Evolutionary conservation across 768 basidiomycete genomes (phyloP), one percentile per base, ranked within the genome.

Genomic region (Suillus variegatus): DNA sequence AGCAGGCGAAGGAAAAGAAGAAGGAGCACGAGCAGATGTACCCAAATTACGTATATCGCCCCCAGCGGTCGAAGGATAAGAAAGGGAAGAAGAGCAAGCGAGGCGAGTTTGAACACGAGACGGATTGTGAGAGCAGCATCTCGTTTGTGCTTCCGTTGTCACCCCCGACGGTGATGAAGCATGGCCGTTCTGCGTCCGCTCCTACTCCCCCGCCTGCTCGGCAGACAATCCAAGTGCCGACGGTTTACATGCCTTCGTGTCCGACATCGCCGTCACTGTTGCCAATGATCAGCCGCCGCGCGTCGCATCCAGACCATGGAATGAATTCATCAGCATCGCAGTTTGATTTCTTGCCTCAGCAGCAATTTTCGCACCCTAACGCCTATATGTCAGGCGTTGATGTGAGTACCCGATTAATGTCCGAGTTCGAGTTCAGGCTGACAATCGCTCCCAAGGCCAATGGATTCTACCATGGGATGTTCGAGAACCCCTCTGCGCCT

Each of bases 11-110:
- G 82, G 87, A 88, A 77, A 88, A 87, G 80, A 91, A 92, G 83
- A 86, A 85, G 80, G 90, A 92, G 79, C 89, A 92, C 76, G 88
- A 89, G 79, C 79, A 81, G 73, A 79, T 86, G 80, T 88, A 91
- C 69, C 91, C 91, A 70, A 82, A 87, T 75, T 92, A 92, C 76
- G 90, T 92, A 36, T 92, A 92, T 73, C 88, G 90, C 10, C 91
- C 91, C 0, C 89, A 91, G 76, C 82, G 90, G 61, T 76, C 70
- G 20, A 78, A 78, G 67, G 76, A 78, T 41, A 80, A 73, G 77
- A 88, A 86, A 72, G 82, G 81, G 35, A 82, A 82, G 69, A 82
- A 80, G 73, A 75, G 70, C 4, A 80, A 72, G 69, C 65, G 66
- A 32, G 74, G 75, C 56, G 76, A 77, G 66, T 70, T 70, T 36